A percentile compares a stretch with the other conserved stretches of the same genome.
Conservation (phyloP, 176 grass and related monocot genomes). For the Oryza glumipatula region DNA sequence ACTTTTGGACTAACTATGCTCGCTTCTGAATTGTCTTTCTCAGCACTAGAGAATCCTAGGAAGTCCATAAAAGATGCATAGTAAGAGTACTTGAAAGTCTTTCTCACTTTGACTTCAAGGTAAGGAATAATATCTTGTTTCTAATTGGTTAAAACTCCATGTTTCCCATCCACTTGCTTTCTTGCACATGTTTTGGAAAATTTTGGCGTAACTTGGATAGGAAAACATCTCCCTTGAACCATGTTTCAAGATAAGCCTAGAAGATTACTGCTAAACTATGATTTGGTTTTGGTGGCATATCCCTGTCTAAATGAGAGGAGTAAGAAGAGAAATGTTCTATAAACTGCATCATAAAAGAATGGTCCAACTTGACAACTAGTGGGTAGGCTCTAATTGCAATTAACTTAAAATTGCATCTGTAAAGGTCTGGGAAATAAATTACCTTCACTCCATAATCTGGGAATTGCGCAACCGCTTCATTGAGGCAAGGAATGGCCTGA, state of each 20-base stretch:
- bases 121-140: not conserved
- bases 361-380: not conserved
- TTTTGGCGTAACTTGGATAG: not conserved
- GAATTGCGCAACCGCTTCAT: constrained; percentile 47
- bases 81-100: constrained; percentile 15
- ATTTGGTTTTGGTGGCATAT: constrained; percentile 10
- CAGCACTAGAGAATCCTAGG: constrained; percentile 14
- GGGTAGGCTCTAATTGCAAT: not conserved
- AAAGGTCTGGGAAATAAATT: constrained; percentile 12
- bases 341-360: not conserved
- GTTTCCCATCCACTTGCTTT: constrained; percentile 21
- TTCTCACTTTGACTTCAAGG: constrained; percentile 16
- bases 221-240: not conserved
- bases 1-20: constrained; percentile 16
- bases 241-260: not conserved
- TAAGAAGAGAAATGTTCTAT: not conserved
- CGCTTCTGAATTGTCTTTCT: constrained; percentile 4
- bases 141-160: constrained; percentile 14
- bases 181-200: not conserved
- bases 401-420: not conserved
- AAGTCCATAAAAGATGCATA: constrained; percentile 25
- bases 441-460: constrained; percentile 63
- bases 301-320: constrained; percentile 3
- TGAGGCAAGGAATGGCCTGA: constrained; percentile 58
- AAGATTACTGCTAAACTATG: not conserved